Evolutionary conservation across 129 eudicot genomes (phyloP).

Genomic region (Escallonia herrerae): DNA sequence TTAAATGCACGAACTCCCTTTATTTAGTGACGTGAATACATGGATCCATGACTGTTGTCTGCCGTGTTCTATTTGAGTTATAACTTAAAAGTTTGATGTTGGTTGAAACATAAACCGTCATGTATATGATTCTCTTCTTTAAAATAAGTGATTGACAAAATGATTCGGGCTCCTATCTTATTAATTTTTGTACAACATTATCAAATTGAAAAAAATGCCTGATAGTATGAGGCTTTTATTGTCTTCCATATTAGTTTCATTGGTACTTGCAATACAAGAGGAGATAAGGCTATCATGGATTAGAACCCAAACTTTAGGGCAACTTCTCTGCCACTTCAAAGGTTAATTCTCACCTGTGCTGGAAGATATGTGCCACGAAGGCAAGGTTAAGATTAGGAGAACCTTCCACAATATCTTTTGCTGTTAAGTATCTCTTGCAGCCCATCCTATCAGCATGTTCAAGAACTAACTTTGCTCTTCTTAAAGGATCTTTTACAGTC

Average conservation of each 20-base stretch:
- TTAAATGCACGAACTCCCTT: too few species aligned
- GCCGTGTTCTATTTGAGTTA: too few species aligned
- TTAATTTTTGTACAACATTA: background rate
- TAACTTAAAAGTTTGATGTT: too few species aligned
- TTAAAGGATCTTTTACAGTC: conserved; percentile 56
- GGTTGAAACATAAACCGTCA: too few species aligned
- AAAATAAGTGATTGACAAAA: background rate
- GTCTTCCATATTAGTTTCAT: background rate
- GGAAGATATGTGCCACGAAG: conserved; percentile 93
- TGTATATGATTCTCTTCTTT: background rate
- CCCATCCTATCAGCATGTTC: conserved; percentile 99
- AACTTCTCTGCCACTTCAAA: background rate
- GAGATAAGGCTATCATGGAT: background rate
- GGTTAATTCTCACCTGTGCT: conserved; percentile 65
- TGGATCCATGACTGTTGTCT: too few species aligned
- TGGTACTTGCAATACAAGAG: background rate
- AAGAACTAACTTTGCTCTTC: conserved; percentile 83
- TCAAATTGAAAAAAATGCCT: background rate
- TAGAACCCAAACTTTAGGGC: background rate
- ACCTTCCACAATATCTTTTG: conserved; percentile 93
- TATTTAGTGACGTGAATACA: too few species aligned
- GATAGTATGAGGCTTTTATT: background rate
- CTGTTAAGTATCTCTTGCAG: conserved; percentile 93
- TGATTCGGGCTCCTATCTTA: background rate
- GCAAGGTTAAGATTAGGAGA: conserved; percentile 97